phyloP scores from a whole-genome alignment of 73 alveolate genomes.

The Paramecium bursaria region DNA sequence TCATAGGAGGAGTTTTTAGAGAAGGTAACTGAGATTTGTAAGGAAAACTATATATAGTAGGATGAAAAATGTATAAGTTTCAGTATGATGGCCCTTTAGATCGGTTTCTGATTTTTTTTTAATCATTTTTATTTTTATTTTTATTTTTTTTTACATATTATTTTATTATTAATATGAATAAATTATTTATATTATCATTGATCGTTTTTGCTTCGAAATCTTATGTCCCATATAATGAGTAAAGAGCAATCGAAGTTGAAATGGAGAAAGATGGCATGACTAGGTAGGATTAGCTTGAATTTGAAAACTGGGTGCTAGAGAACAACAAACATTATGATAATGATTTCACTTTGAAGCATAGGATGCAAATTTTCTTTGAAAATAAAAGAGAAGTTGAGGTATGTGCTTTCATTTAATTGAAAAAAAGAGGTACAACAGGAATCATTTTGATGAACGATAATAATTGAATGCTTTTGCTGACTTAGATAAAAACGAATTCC shows the following conservation, averaged over 20 bases:
- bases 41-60: slow-evolving; percentile 8
- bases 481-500: slow-evolving; percentile 23
- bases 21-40: slow-evolving; percentile 53
- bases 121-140: too few species aligned
- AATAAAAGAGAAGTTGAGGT: slow-evolving; percentile 38
- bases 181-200: too few species aligned
- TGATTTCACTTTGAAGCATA: slow-evolving; percentile 42
- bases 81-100: slow-evolving; percentile 42
- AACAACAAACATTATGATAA: slow-evolving; percentile 29
- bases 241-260: background rate
- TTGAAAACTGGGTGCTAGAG: slow-evolving; percentile 48
- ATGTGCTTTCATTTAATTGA: too few species aligned
- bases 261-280: slow-evolving; percentile 37
- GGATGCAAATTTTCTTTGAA: slow-evolving; percentile 24
- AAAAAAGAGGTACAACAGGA: too few species aligned
- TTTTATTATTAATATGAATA: too few species aligned
- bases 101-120: slow-evolving; percentile 38
- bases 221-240: too few species aligned
- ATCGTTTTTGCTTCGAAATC: too few species aligned
- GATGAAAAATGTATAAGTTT: slow-evolving; percentile 34
- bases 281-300: slow-evolving; percentile 10
- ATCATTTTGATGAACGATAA: too few species aligned
- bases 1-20: slow-evolving; percentile 58
- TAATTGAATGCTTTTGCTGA: slow-evolving; percentile 34
- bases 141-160: too few species aligned